Evolutionary conservation across 2,329 filamentous ascomycete genomes (phyloP).

Genomic region (Aspergillus sp.): DNA sequence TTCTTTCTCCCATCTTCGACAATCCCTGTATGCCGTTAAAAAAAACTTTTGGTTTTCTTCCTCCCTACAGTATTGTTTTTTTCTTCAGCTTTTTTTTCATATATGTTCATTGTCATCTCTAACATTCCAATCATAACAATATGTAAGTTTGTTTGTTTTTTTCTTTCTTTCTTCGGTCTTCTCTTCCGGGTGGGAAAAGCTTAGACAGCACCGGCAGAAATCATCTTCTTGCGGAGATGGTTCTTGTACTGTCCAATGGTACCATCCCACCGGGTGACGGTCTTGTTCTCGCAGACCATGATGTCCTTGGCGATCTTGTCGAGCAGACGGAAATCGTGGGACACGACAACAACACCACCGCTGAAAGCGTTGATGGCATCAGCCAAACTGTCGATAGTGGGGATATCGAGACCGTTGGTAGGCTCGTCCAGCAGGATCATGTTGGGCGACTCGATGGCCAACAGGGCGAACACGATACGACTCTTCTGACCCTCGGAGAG

Average conservation of each 20-base stretch:
- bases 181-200: not conserved
- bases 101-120: slow-evolving; percentile 21
- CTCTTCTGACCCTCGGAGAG: slow-evolving; percentile 97
- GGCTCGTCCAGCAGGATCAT: slow-evolving; percentile 98
- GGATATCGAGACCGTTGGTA: slow-evolving; percentile 98
- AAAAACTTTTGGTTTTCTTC: slow-evolving; percentile 16
- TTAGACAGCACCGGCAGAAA: slow-evolving; percentile 80
- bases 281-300: slow-evolving; percentile 98
- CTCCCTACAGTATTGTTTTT: slow-evolving; percentile 11
- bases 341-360: slow-evolving; percentile 96
- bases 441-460: slow-evolving; percentile 94
- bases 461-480: slow-evolving; percentile 93
- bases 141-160: slow-evolving; percentile 1
- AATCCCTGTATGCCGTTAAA: slow-evolving; percentile 23
- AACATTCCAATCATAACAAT: slow-evolving; percentile 36
- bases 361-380: slow-evolving; percentile 96
- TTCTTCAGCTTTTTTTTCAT: not conserved
- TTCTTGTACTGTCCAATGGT: slow-evolving; percentile 95
- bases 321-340: slow-evolving; percentile 97
- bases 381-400: slow-evolving; percentile 94
- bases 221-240: slow-evolving; percentile 98
- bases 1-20: slow-evolving; percentile 8
- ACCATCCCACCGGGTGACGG: slow-evolving; percentile 85
- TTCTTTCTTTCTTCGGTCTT: not conserved
- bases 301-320: slow-evolving; percentile 99